These are phyloP conservation scores for Aspergillus sp. DNA, from an alignment of 2,329 filamentous ascomycete genomes.

Conservation along the genomic window DNA sequence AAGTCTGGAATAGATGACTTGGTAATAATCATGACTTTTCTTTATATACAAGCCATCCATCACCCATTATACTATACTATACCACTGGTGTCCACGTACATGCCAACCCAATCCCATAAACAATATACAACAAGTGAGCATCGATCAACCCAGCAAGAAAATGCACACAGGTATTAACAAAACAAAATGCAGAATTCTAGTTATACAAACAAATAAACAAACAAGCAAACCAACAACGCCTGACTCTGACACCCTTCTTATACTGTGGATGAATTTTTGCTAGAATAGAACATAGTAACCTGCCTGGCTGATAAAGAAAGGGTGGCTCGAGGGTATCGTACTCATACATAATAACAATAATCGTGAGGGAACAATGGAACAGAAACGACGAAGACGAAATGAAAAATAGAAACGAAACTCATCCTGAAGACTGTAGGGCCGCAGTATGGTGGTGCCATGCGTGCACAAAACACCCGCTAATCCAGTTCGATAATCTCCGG, in stretches of 20 bases:
- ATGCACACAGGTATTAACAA: not conserved
- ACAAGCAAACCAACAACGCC: not conserved
- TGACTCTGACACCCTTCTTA: constrained; percentile 2
- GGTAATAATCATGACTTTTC: not conserved
- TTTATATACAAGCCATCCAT: not conserved
- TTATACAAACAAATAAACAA: not conserved
- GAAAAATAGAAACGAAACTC: not conserved
- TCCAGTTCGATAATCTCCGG: constrained; percentile 18
- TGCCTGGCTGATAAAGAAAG: not conserved
- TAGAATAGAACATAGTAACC: no score
- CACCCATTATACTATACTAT: no score
- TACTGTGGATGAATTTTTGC: no score
- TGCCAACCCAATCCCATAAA: not conserved
- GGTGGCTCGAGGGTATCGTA: not conserved
- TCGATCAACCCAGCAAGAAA: not conserved
- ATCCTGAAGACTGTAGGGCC: no score
- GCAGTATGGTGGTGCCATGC: not conserved
- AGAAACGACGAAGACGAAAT: not conserved
- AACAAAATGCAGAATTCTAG: not conserved
- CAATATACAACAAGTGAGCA: not conserved
- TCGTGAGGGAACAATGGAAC: not conserved
- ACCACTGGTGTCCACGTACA: no score
- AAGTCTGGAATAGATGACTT: no score
- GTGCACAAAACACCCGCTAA: constrained; percentile 3
- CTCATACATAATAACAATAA: not conserved